Percentiles rank a stretch among this genome's conserved stretches.
Conservation (phyloP, 805 yeast genomes). For the Ogataea paraovalis region DNA sequence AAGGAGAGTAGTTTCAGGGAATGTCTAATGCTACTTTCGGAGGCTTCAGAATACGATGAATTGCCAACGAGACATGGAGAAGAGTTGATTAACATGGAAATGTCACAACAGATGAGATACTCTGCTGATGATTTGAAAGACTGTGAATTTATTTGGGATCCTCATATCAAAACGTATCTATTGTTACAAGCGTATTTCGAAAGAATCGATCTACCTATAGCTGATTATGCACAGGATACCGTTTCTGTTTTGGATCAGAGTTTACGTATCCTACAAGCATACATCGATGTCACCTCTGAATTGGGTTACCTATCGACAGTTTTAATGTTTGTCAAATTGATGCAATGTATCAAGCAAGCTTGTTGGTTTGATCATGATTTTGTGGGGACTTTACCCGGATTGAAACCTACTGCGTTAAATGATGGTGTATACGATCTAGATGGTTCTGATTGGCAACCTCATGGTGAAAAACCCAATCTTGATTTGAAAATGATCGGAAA, state of each 20-base stretch:
- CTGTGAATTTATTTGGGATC: slow-evolving; percentile 76
- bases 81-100: slow-evolving; percentile 77
- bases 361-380: slow-evolving; percentile 82
- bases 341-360: slow-evolving; percentile 88
- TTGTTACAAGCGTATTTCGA: slow-evolving; percentile 70
- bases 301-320: slow-evolving; percentile 66
- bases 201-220: slow-evolving; percentile 79
- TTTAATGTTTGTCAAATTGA: slow-evolving; percentile 55
- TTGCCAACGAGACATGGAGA: slow-evolving; percentile 91
- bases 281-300: slow-evolving; percentile 85
- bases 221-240: slow-evolving; percentile 93
- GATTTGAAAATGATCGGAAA: slow-evolving; percentile 42
- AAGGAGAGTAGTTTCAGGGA: slow-evolving; percentile 49
- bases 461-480: slow-evolving; percentile 13
- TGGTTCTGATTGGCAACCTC: slow-evolving; percentile 36
- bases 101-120: slow-evolving; percentile 71
- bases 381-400: slow-evolving; percentile 52
- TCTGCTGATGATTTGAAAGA: slow-evolving; percentile 51
- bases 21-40: slow-evolving; percentile 57
- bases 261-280: slow-evolving; percentile 89
- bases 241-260: slow-evolving; percentile 91
- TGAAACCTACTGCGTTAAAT: slow-evolving; percentile 19
- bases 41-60: slow-evolving; percentile 76
- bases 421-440: slow-evolving; percentile 23
- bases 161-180: slow-evolving; percentile 74